Evolutionary conservation across 2,329 filamentous ascomycete species (phyloP).

Genomic region (Ophiostoma sp.): DNA sequence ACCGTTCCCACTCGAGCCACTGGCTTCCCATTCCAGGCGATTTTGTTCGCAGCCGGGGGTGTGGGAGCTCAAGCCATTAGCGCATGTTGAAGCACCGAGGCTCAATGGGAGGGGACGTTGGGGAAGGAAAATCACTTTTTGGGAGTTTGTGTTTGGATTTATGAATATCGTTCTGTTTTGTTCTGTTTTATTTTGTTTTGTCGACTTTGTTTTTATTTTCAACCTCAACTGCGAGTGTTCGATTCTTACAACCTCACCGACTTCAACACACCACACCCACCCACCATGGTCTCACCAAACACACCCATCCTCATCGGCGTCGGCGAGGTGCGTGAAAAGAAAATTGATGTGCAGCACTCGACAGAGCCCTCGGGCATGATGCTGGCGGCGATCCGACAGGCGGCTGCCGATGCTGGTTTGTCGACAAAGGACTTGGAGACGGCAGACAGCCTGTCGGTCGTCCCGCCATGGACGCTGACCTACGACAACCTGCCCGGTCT

Average conservation of each 20-base stretch:
- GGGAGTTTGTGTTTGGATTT: not conserved
- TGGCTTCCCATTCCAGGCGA: not conserved
- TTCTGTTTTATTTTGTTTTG: not conserved
- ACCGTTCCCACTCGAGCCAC: no score
- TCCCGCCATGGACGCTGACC: slow-evolving; percentile 25
- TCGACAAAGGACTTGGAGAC: not conserved
- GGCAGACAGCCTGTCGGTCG: slow-evolving; percentile 24
- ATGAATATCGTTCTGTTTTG: not conserved
- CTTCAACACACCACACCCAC: not conserved
- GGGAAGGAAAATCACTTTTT: not conserved
- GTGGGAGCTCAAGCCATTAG: not conserved
- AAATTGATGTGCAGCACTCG: slow-evolving; percentile 4
- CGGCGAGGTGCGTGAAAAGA: slow-evolving; percentile 25
- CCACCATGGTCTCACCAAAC: slow-evolving; percentile 2
- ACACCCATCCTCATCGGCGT: slow-evolving; percentile 26
- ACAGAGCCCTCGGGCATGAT: slow-evolving; percentile 25
- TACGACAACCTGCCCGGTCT: slow-evolving; percentile 22
- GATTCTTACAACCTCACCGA: no score
- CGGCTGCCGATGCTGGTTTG: slow-evolving; percentile 8
- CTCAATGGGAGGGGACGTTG: not conserved
- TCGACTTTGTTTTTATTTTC: not conserved
- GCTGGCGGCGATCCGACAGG: slow-evolving; percentile 19
- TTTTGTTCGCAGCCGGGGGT: not conserved
- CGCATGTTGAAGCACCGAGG: not conserved
- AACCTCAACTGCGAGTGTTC: not conserved